Conservation (phyloP, 768 basidiomycete genomes). For the Tephrocybe sp. region DNA sequence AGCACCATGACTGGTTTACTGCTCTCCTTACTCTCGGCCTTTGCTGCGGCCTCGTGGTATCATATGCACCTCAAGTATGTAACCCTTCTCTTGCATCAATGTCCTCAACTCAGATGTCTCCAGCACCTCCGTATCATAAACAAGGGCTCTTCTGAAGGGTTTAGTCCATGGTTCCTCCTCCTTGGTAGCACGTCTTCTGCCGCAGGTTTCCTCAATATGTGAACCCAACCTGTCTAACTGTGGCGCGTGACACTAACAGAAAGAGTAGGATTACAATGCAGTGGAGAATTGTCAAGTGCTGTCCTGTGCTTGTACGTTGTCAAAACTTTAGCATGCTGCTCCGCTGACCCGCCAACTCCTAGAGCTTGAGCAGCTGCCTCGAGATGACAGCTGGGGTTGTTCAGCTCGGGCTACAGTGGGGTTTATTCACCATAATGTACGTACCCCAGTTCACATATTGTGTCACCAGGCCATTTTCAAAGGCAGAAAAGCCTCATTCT, state of each 20-base stretch:
- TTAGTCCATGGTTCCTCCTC: constrained; percentile 88
- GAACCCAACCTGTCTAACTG: constrained; percentile 19
- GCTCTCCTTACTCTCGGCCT: constrained; percentile 64
- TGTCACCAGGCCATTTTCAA: no score
- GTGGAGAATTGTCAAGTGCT: constrained; percentile 80
- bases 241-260: constrained; percentile 3
- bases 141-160: constrained; percentile 78
- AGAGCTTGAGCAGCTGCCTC: constrained; percentile 72
- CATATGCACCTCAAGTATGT: constrained; percentile 79
- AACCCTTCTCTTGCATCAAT: constrained; percentile 14
- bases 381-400: constrained; percentile 80
- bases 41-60: constrained; percentile 69
- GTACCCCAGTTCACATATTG: neutral
- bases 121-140: constrained; percentile 81
- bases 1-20: constrained; percentile 76
- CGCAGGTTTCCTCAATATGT: constrained; percentile 85
- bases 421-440: constrained; percentile 80
- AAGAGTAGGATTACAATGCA: constrained; percentile 72
- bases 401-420: constrained; percentile 83
- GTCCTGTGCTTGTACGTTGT: constrained; percentile 64
- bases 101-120: neutral
- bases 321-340: neutral
- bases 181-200: constrained; percentile 85
- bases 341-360: constrained; percentile 3
- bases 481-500: constrained; percentile 90